A percentile compares a stretch with the other conserved stretches of the same genome.
phyloP scores from a whole-genome alignment of 495 filamentous ascomycete species.

The Aspergillus avenaceus region DNA sequence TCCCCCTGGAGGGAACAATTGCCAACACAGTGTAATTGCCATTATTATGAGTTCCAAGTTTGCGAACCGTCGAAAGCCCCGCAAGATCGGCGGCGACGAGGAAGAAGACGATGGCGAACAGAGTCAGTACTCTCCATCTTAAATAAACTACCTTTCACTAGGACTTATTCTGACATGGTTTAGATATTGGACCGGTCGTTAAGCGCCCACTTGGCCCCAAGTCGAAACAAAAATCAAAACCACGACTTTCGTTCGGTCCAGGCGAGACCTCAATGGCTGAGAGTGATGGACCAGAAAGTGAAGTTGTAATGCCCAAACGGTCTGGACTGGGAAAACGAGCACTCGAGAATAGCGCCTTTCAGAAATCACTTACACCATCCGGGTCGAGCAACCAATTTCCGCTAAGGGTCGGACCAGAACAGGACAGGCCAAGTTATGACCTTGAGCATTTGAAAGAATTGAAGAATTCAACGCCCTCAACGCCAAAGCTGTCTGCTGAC shows the following conservation, averaged over 20 bases:
- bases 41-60: constrained; percentile 66
- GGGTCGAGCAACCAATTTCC: constrained; percentile 43
- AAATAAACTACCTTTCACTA: neutral
- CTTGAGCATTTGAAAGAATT: constrained; percentile 83
- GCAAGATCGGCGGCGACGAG: constrained; percentile 67
- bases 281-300: constrained; percentile 50
- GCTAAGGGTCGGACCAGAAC: constrained; percentile 53
- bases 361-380: constrained; percentile 43
- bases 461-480: constrained; percentile 73
- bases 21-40: too few species aligned
- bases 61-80: constrained; percentile 64
- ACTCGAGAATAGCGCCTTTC: constrained; percentile 66
- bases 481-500: constrained; percentile 55
- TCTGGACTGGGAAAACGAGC: constrained; percentile 63
- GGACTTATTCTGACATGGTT: constrained; percentile 8
- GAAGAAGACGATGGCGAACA: constrained; percentile 49
- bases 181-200: constrained; percentile 34
- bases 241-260: constrained; percentile 71
- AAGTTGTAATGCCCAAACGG: constrained; percentile 66
- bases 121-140: constrained; percentile 20
- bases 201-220: constrained; percentile 45
- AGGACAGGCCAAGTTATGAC: constrained; percentile 79
- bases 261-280: constrained; percentile 53
- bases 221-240: constrained; percentile 59
- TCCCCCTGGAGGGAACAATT: too few species aligned